Evolutionary conservation across 805 yeast genomes (phyloP).

Genomic region (Saturnispora sanitii): DNA sequence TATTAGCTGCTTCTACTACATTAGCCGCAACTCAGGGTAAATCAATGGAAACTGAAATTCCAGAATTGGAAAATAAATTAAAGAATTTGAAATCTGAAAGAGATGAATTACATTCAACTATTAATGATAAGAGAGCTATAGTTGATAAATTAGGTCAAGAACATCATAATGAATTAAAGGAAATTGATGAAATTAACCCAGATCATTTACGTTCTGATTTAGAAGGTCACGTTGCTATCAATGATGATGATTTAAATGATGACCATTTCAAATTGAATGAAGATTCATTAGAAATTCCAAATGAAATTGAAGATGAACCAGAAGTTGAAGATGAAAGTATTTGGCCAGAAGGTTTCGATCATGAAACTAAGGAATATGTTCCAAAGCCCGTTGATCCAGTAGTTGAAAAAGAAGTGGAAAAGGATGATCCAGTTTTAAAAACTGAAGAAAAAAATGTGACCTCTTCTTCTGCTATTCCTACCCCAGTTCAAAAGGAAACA

Average conservation of each 20-base stretch:
- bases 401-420: constrained; percentile 11
- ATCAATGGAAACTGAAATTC: constrained; percentile 20
- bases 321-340: constrained; percentile 17
- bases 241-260: constrained; percentile 23
- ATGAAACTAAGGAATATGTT: constrained; percentile 22
- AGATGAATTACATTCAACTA: constrained; percentile 32
- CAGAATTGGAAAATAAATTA: constrained; percentile 22
- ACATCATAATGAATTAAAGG: constrained; percentile 34
- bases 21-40: constrained; percentile 6
- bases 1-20: constrained; percentile 20
- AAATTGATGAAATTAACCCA: constrained; percentile 41
- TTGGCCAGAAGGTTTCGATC: constrained; percentile 15
- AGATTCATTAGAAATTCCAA: constrained; percentile 18
- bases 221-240: constrained; percentile 17
- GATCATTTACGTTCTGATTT: constrained; percentile 37
- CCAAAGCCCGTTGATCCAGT: constrained; percentile 27
- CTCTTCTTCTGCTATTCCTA: too few species aligned
- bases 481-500: too few species aligned
- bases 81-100: constrained; percentile 33
- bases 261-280: constrained; percentile 23
- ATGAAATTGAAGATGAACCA: constrained; percentile 21
- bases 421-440: neutral
- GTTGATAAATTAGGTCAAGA: constrained; percentile 30
- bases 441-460: neutral
- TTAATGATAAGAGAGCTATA: constrained; percentile 28